phyloP scores from a whole-genome alignment of 352 stramenopile genomes.

The Thraustotheca clavata region DNA sequence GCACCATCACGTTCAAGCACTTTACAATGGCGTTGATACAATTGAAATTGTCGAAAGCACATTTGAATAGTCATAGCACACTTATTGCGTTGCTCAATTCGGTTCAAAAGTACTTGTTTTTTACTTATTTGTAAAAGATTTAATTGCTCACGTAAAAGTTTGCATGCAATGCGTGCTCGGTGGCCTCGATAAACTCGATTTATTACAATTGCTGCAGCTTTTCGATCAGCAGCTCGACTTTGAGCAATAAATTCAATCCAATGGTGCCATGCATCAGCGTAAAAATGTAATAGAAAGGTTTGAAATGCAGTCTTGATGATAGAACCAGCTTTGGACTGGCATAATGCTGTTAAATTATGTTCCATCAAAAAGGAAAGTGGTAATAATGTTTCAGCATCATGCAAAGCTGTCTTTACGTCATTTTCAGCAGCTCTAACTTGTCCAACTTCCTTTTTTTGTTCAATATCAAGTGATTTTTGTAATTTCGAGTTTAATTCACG shows the following conservation, averaged over 20 bases:
- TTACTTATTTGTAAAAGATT: not conserved
- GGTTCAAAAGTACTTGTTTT: not conserved
- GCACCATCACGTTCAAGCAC: not conserved
- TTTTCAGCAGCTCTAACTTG: not conserved
- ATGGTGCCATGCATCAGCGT: slow-evolving; percentile 16
- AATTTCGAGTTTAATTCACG: not conserved
- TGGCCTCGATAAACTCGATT: slow-evolving; percentile 11
- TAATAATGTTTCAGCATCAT: slow-evolving; percentile 1
- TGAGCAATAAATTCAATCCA: not conserved
- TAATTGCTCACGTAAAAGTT: not conserved
- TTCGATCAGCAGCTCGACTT: not conserved
- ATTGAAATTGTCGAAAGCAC: not conserved
- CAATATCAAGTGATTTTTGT: not conserved
- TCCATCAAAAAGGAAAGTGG: slow-evolving; percentile 18
- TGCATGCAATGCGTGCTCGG: not conserved
- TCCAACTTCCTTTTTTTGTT: not conserved
- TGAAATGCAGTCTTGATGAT: slow-evolving; percentile 16
- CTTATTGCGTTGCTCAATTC: not conserved
- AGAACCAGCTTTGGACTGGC: slow-evolving; percentile 15
- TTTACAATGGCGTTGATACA: not conserved
- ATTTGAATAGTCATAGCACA: slow-evolving; percentile 9
- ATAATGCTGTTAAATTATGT: slow-evolving; percentile 6
- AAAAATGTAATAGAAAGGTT: slow-evolving; percentile 11
- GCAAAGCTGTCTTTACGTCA: not conserved
- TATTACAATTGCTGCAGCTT: not conserved